Evolutionary conservation across 1,284 basidiomycete genomes (phyloP).

Genomic region (Fistulinella cinereoalba): DNA sequence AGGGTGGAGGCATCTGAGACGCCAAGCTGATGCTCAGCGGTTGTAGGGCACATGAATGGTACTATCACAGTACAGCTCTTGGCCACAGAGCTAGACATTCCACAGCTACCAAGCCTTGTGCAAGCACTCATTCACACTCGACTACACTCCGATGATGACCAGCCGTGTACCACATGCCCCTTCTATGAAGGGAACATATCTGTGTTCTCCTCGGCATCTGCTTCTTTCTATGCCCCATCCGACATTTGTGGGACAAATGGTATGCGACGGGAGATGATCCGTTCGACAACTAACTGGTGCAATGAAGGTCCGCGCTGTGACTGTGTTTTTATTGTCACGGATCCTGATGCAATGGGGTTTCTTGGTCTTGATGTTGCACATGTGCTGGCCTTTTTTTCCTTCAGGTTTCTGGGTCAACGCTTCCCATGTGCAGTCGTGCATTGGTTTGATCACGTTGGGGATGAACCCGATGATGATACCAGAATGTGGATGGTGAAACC

Average conservation of each 20-base stretch:
- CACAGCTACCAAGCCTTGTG: not conserved
- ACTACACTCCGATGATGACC: not conserved
- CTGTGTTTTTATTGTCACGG: not conserved
- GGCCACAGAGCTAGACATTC: not conserved
- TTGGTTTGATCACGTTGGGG: constrained; percentile 6
- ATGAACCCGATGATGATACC: constrained; percentile 10
- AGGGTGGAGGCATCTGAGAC: not conserved
- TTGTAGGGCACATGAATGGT: not conserved
- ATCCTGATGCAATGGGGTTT: not conserved
- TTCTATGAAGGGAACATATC: not conserved
- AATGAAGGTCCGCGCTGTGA: constrained; percentile 1
- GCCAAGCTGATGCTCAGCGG: not conserved
- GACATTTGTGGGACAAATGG: constrained; percentile 6
- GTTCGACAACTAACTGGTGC: constrained; percentile 1
- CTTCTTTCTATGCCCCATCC: not conserved
- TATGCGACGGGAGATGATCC: constrained; percentile 8
- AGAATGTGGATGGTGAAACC: constrained; percentile 15
- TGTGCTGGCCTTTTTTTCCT: constrained; percentile 24
- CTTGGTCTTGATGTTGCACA: constrained; percentile 16
- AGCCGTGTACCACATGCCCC: not conserved
- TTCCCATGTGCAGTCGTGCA: constrained; percentile 28
- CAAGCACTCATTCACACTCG: not conserved
- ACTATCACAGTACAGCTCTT: not conserved
- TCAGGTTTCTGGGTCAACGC: constrained; percentile 8
- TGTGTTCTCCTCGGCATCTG: not conserved